phyloP scores from a whole-genome alignment of 805 yeast species.

The Ogataea degrootiae region DNA sequence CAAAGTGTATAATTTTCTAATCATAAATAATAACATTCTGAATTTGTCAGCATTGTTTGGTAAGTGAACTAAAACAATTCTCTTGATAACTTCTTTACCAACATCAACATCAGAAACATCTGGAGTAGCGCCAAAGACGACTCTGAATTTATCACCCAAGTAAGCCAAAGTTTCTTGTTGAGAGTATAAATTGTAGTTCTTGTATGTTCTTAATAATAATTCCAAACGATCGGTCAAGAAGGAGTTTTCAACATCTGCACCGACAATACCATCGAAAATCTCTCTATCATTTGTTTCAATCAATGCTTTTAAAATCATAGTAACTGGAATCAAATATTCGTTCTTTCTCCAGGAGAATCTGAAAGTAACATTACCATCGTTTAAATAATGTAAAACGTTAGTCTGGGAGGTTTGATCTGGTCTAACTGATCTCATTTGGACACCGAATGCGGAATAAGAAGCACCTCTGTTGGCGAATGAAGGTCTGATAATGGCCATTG shows the following conservation, averaged over 20 bases:
- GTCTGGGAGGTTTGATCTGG: constrained; percentile 98
- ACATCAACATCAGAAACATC: constrained; percentile 87
- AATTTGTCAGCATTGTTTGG: constrained; percentile 73
- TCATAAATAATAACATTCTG: constrained; percentile 85
- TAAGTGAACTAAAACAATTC: constrained; percentile 88
- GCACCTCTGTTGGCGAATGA: constrained; percentile 94
- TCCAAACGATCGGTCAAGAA: constrained; percentile 98
- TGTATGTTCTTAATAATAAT: constrained; percentile 82
- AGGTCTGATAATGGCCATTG: constrained; percentile 96
- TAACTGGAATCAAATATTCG: constrained; percentile 89
- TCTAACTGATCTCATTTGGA: constrained; percentile 89
- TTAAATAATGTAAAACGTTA: constrained; percentile 91
- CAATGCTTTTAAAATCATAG: constrained; percentile 88
- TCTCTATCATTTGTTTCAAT: constrained; percentile 90
- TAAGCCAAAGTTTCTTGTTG: constrained; percentile 89
- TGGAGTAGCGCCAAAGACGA: constrained; percentile 84
- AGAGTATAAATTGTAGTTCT: constrained; percentile 70
- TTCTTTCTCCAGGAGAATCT: constrained; percentile 96
- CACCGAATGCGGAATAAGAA: constrained; percentile 81
- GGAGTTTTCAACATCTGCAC: constrained; percentile 79
- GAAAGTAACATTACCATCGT: constrained; percentile 94
- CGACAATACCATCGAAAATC: constrained; percentile 93
- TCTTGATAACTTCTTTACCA: constrained; percentile 74
- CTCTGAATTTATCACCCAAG: constrained; percentile 92
- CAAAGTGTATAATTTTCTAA: constrained; percentile 87